Conservation (phyloP, 2,329 filamentous ascomycete genomes). For the Lachnellula hyalina region DNA sequence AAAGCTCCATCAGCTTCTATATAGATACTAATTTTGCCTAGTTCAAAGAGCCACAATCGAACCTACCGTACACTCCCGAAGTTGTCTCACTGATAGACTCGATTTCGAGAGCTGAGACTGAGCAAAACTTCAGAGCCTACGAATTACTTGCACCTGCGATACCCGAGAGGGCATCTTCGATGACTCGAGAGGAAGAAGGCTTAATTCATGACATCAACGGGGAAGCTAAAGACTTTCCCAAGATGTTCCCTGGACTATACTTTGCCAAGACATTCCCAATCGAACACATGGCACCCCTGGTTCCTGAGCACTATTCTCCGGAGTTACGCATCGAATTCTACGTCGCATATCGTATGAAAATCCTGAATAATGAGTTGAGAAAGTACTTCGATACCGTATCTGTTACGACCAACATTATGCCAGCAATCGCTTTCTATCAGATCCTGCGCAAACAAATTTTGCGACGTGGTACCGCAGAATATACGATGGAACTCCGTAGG, state of each 20-base stretch:
- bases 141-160: conserved; percentile 1
- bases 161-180: background rate
- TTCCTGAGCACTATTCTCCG: conserved; percentile 21
- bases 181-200: background rate
- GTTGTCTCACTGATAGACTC: background rate
- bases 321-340: conserved; percentile 21
- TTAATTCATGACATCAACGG: background rate
- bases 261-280: conserved; percentile 17
- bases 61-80: background rate
- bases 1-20: background rate
- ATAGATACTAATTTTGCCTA: background rate
- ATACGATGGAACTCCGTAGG: background rate
- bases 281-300: conserved; percentile 13
- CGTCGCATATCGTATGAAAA: conserved; percentile 25
- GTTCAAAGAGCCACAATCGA: background rate
- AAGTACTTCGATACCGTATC: conserved; percentile 17
- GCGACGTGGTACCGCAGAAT: conserved; percentile 10
- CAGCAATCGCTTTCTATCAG: conserved; percentile 1
- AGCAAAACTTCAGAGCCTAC: background rate
- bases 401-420: conserved; percentile 2
- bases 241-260: conserved; percentile 8
- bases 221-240: background rate
- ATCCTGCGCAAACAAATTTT: conserved; percentile 5
- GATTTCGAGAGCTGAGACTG: background rate
- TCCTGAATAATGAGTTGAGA: conserved; percentile 26